phyloP scores from a whole-genome alignment of 495 filamentous ascomycete genomes.

The Daldinia grandis region DNA sequence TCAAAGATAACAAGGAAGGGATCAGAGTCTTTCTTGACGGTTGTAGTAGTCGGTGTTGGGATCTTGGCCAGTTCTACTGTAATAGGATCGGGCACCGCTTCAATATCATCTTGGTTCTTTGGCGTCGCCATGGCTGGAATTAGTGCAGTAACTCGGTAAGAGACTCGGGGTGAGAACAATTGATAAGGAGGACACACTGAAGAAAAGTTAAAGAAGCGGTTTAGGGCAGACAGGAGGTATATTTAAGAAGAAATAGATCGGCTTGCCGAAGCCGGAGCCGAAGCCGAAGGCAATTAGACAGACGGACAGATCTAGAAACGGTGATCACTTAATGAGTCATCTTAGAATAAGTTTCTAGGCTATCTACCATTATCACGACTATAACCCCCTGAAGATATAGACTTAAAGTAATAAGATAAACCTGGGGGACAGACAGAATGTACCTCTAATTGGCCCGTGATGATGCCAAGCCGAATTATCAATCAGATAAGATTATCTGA shows the following conservation, averaged over 20 bases:
- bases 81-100: not conserved
- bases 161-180: no score
- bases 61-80: not conserved
- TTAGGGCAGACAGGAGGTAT: not conserved
- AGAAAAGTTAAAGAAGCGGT: not conserved
- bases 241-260: not conserved
- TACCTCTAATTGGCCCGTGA: not conserved
- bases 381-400: not conserved
- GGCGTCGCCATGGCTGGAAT: not conserved
- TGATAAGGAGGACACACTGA: no score
- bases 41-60: not conserved
- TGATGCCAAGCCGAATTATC: not conserved
- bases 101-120: not conserved
- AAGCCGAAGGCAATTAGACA: not conserved
- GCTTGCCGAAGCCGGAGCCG: not conserved
- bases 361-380: no score
- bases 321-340: no score
- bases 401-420: not conserved
- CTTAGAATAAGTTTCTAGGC: no score
- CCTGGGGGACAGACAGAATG: not conserved
- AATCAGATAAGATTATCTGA: constrained; percentile 1
- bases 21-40: not conserved
- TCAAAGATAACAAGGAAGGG: constrained; percentile 12
- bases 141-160: not conserved
- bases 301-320: not conserved